These are phyloP conservation scores for Clarireedia paspali DNA, from an alignment of 2,329 filamentous ascomycete species.

Conservation along the genomic window DNA sequence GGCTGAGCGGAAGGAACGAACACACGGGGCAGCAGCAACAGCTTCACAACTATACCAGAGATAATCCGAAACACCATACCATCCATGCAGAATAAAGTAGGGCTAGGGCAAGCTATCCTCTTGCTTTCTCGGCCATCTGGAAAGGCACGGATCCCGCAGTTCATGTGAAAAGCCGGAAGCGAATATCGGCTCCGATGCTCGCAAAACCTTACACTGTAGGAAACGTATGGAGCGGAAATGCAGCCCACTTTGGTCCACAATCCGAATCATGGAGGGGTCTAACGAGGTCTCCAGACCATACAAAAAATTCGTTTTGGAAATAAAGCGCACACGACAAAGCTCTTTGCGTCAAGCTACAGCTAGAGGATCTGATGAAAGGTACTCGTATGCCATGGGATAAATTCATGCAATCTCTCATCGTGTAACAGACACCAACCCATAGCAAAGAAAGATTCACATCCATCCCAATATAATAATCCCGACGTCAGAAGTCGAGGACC, in stretches of 20 bases:
- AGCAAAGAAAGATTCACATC: background rate
- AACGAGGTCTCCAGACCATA: slow-evolving; percentile 1
- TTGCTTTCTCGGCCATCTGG: background rate
- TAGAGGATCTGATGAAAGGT: too few species aligned
- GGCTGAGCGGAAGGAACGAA: too few species aligned
- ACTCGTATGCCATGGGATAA: too few species aligned
- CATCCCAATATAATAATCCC: background rate
- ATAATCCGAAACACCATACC: too few species aligned
- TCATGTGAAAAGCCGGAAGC: background rate
- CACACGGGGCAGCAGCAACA: too few species aligned
- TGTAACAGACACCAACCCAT: too few species aligned
- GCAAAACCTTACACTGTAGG: background rate
- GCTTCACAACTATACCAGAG: too few species aligned
- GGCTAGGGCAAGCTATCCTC: too few species aligned
- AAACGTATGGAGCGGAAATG: background rate
- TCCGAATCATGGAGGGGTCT: background rate
- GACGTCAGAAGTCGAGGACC: too few species aligned
- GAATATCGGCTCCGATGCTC: background rate
- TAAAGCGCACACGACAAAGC: background rate
- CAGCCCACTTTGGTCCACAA: background rate
- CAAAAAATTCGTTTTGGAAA: slow-evolving; percentile 6
- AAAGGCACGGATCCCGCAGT: background rate
- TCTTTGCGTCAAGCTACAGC: background rate
- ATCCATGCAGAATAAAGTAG: too few species aligned
- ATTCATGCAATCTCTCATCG: too few species aligned